phyloP scores from a whole-genome alignment of 2,329 filamentous ascomycete genomes.

The Monilinia aucupariae region DNA sequence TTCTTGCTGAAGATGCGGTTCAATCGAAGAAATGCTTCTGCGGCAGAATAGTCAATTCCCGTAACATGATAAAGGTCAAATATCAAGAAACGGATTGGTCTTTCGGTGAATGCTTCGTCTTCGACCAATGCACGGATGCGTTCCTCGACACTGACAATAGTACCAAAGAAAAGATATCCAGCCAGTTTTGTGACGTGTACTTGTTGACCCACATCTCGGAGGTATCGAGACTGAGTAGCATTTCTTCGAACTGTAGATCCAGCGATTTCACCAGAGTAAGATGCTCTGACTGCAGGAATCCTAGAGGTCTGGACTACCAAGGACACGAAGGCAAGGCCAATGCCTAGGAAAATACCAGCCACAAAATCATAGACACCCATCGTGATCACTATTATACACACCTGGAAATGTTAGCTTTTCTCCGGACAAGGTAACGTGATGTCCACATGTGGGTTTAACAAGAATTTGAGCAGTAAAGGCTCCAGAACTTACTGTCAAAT shows the following conservation, averaged over 20 bases:
- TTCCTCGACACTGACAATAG: conserved; percentile 90
- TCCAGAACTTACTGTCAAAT: conserved; percentile 61
- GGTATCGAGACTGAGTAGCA: conserved; percentile 78
- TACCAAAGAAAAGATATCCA: conserved; percentile 97
- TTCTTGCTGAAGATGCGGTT: conserved; percentile 75
- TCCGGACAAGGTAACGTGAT: too few relatives aligned
- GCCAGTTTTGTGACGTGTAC: conserved; percentile 88
- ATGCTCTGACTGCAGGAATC: conserved; percentile 80
- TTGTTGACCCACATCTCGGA: conserved; percentile 79
- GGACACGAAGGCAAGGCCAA: conserved; percentile 83
- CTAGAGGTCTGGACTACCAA: conserved; percentile 88
- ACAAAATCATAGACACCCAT: conserved; percentile 99
- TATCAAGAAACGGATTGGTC: conserved; percentile 83
- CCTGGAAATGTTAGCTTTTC: conserved; percentile 40
- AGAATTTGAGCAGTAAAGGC: too few relatives aligned
- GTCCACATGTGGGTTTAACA: not conserved
- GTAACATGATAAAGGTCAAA: conserved; percentile 86
- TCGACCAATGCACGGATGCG: conserved; percentile 77
- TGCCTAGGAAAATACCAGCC: conserved; percentile 84
- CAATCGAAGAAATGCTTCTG: conserved; percentile 90
- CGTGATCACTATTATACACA: conserved; percentile 81
- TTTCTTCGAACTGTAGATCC: conserved; percentile 90
- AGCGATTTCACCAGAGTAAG: conserved; percentile 84
- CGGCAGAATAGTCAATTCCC: conserved; percentile 91
- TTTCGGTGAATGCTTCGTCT: conserved; percentile 69